Evolutionary conservation across 2,329 filamentous ascomycete genomes (phyloP), one percentile per base, ranked within the genome.

Genomic region (Exophiala calicioides): DNA sequence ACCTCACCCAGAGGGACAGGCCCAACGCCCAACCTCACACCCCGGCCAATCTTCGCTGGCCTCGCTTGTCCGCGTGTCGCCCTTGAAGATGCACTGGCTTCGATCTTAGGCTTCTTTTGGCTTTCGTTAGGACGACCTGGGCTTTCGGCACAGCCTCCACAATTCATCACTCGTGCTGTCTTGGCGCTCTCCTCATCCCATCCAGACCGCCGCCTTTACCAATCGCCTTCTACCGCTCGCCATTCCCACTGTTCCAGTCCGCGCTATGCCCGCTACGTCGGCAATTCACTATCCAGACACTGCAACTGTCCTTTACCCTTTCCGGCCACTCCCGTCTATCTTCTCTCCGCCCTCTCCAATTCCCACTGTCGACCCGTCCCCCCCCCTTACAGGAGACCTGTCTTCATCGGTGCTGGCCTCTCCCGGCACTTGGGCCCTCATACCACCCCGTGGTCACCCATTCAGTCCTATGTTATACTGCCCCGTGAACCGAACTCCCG

Each of bases 61-160:
- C 36, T 50, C 47, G 48, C 48, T 51, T 51, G 48, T 43, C 48
- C 33, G 43, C 36, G 42, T 51, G 43, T 38, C 15, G n/a, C 9
- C 23, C n/a, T 20, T 20, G 42, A 13, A 29, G 15, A 8, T 35
- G 36, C 48, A 47, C 31, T 47, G 37, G 42, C 36, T 47, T 44
- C 38, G 33, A 47, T 47, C 44, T 47, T 52, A 47, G 44, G 48
- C 44, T 41, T 15, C 23, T 6, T 15, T 24, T 43, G 20, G 39
- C 4, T 4, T 36, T 19, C 33, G 8, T 36, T 19, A 19, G 33
- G 6, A 18, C n/a, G 33, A 36, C 33, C 18, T 36, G 16, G 19
- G 6, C 13, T 19, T 27, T 15, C 15, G 9, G 36, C 21, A 40
- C 23, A 27, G 33, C 32, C 24, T 45, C 42, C 42, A 36, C 32